phyloP scores from a whole-genome alignment of 2,329 filamentous ascomycete species.

The Talaromyces atroroseus region DNA sequence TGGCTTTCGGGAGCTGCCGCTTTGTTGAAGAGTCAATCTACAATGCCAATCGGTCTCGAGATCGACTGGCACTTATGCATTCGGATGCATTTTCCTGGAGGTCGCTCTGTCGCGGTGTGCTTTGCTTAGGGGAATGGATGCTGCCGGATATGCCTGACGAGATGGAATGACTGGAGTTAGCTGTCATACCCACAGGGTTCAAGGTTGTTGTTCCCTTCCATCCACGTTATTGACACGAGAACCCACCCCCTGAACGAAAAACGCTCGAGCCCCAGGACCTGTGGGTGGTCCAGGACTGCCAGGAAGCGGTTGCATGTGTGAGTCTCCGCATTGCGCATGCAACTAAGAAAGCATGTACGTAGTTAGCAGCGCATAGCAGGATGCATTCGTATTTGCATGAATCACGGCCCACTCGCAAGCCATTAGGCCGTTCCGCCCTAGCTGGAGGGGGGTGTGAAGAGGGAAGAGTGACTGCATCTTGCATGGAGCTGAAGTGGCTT shows the following conservation, averaged over 20 bases:
- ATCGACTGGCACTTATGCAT: background rate
- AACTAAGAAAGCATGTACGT: background rate
- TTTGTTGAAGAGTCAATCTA: background rate
- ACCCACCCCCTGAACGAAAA: background rate
- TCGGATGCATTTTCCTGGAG: background rate
- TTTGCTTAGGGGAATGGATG: background rate
- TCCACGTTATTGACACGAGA: slow-evolving; percentile 9
- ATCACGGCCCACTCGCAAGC: background rate
- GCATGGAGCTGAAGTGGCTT: slow-evolving; percentile 9
- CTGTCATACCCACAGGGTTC: slow-evolving; percentile 7
- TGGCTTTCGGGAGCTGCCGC: background rate
- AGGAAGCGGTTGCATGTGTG: background rate
- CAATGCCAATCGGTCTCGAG: background rate
- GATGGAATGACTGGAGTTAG: background rate
- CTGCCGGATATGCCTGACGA: background rate
- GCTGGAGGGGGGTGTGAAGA: no score
- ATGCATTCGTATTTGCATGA: background rate
- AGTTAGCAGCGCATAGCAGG: background rate
- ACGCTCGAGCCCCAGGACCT: slow-evolving; percentile 9
- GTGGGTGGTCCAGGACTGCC: background rate
- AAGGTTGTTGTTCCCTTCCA: background rate
- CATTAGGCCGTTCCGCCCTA: background rate
- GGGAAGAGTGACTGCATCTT: no score
- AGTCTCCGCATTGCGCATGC: slow-evolving; percentile 9
- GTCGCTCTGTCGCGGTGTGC: background rate